Conservation (phyloP, 768 basidiomycete genomes). For the Mycena capillaripes region DNA sequence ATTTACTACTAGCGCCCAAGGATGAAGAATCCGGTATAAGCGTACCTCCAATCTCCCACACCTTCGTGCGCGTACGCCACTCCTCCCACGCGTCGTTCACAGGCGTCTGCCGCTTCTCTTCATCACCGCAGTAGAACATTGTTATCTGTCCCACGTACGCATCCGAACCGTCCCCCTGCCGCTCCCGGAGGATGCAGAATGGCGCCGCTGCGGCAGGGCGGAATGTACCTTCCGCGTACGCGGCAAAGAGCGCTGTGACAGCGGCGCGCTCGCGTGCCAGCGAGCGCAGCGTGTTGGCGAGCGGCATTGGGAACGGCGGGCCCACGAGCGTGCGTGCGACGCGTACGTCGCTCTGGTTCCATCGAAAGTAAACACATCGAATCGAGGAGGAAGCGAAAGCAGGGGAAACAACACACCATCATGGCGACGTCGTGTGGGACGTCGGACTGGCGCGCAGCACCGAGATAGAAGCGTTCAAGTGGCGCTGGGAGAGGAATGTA, state of each 20-base stretch:
- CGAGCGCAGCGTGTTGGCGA: slow-evolving; percentile 5
- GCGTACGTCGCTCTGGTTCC: slow-evolving; percentile 34
- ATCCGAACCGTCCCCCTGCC: slow-evolving; percentile 2
- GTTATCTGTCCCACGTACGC: slow-evolving; percentile 35
- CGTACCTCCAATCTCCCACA: slow-evolving; percentile 32
- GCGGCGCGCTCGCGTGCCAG: slow-evolving; percentile 24
- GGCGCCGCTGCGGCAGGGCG: slow-evolving; percentile 19
- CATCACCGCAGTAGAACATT: not conserved
- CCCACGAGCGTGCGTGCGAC: slow-evolving; percentile 31
- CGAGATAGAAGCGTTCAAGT: slow-evolving; percentile 26
- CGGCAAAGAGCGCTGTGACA: slow-evolving; percentile 16
- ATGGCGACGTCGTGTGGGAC: slow-evolving; percentile 21
- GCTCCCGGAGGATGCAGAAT: slow-evolving; percentile 30
- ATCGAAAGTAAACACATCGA: too few species aligned
- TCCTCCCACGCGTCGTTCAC: slow-evolving; percentile 31
- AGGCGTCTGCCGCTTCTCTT: slow-evolving; percentile 18
- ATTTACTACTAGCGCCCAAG: too few species aligned
- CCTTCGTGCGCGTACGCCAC: slow-evolving; percentile 25
- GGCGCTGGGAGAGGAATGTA: slow-evolving; percentile 34
- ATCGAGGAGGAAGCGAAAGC: not conserved
- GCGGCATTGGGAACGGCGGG: slow-evolving; percentile 29
- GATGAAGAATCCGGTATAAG: not conserved
- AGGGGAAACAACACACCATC: slow-evolving; percentile 30
- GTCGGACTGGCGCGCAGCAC: slow-evolving; percentile 29
- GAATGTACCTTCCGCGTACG: slow-evolving; percentile 19